phyloP scores from a whole-genome alignment of 352 stramenopile genomes.

The Vaucheria bursata region DNA sequence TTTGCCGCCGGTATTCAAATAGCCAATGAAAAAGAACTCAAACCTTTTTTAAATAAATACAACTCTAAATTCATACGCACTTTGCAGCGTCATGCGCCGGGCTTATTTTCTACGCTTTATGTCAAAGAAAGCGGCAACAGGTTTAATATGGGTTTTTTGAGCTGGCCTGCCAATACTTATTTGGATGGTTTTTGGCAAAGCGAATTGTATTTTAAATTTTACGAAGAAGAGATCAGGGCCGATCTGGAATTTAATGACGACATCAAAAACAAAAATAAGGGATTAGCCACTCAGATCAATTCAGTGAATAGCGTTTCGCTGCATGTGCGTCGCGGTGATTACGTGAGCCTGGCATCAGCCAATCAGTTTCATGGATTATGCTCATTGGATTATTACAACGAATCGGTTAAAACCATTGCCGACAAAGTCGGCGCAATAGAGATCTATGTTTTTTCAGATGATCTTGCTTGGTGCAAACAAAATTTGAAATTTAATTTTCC shows the following conservation, averaged over 20 bases:
- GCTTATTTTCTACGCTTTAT: background rate
- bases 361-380: background rate
- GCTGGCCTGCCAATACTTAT: background rate
- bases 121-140: background rate
- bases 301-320: background rate
- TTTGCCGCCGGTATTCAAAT: background rate
- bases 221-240: background rate
- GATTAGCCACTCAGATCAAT: background rate
- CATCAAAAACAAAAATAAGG: background rate
- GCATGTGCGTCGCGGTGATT: background rate
- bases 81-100: too few relatives aligned
- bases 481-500: background rate
- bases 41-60: background rate
- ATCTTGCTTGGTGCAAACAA: background rate
- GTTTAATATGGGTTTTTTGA: background rate
- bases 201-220: background rate
- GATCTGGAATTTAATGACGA: background rate
- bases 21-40: background rate
- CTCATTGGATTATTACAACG: background rate
- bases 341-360: background rate
- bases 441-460: background rate
- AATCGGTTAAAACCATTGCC: background rate
- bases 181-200: constrained; percentile 3
- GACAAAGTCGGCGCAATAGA: background rate
- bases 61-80: background rate